Conservation (phyloP, 1,284 basidiomycete genomes). For the Inonotus obliquus region DNA sequence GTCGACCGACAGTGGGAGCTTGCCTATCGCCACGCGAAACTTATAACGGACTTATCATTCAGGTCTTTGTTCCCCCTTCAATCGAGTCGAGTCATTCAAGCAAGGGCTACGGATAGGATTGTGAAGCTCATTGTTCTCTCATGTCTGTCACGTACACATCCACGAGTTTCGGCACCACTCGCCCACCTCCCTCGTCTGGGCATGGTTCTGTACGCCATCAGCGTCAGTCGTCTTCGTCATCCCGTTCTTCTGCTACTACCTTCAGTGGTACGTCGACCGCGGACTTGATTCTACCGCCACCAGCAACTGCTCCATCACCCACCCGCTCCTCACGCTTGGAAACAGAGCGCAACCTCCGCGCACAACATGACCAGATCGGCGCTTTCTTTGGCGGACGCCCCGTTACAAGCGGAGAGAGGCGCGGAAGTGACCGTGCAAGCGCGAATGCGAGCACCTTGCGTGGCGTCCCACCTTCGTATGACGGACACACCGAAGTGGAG, state of each 20-base stretch:
- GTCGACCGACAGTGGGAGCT: not conserved
- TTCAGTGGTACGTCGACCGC: not conserved
- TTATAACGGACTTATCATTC: not conserved
- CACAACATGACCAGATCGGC: constrained; percentile 15
- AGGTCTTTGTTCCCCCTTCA: not conserved
- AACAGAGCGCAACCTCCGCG: constrained; percentile 2
- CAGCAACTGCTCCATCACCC: not conserved
- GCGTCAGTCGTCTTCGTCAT: not conserved
- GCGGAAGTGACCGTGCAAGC: not conserved
- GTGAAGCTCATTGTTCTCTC: not conserved
- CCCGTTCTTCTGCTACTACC: not conserved
- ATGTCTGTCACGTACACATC: constrained; percentile 17
- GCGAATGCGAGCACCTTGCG: not conserved
- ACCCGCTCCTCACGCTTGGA: not conserved
- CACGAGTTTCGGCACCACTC: constrained; percentile 11
- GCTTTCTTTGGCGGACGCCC: constrained; percentile 13
- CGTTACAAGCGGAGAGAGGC: not conserved
- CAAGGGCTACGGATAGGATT: not conserved
- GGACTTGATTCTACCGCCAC: not conserved
- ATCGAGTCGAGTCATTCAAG: not conserved
- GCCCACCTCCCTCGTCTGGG: not conserved
- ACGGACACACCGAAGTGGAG: constrained; percentile 12
- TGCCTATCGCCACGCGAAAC: not conserved
- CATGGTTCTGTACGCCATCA: constrained; percentile 6
- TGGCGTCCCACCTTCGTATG: constrained; percentile 9